Conservation (phyloP, 148 eudicot genomes). For the Chenopodium berlandieri region DNA sequence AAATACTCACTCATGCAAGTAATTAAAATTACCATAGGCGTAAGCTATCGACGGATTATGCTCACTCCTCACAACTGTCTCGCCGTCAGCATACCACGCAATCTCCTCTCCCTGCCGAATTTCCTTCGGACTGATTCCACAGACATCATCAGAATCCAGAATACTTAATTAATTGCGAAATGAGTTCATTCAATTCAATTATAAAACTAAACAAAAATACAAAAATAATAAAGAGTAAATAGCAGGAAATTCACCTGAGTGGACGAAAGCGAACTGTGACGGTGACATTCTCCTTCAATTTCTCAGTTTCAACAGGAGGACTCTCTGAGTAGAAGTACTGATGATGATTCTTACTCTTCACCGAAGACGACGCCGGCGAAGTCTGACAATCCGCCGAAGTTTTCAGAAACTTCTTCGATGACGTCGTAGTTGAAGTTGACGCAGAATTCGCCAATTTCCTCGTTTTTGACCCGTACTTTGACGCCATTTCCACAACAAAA, state of each 20-base stretch:
- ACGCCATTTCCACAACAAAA: slow-evolving; percentile 49
- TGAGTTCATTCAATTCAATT: background rate
- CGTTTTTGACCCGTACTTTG: slow-evolving; percentile 43
- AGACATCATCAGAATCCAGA: slow-evolving; percentile 20
- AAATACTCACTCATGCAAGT: slow-evolving; percentile 6
- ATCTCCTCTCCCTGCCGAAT: slow-evolving; percentile 96
- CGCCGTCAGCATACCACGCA: slow-evolving; percentile 99
- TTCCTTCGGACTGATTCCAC: slow-evolving; percentile 73
- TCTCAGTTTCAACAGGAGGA: slow-evolving; percentile 41
- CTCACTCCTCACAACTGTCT: slow-evolving; percentile 86
- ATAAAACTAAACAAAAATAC: background rate
- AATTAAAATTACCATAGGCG: slow-evolving; percentile 69
- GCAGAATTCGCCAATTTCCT: slow-evolving; percentile 58
- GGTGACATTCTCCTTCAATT: slow-evolving; percentile 91
- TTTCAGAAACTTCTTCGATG: slow-evolving; percentile 63
- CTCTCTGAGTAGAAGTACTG: slow-evolving; percentile 49
- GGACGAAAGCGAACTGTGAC: slow-evolving; percentile 98
- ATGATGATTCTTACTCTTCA: slow-evolving; percentile 49
- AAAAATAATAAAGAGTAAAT: background rate
- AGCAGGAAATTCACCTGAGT: slow-evolving; percentile 53
- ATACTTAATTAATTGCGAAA: background rate
- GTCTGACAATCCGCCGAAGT: slow-evolving; percentile 50
- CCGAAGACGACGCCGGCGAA: slow-evolving; percentile 68
- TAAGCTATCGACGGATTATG: slow-evolving; percentile 76
- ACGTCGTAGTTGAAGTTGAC: slow-evolving; percentile 68